Conservation (phyloP, 257 asterid genomes). For the Solanum gracilifrons region DNA sequence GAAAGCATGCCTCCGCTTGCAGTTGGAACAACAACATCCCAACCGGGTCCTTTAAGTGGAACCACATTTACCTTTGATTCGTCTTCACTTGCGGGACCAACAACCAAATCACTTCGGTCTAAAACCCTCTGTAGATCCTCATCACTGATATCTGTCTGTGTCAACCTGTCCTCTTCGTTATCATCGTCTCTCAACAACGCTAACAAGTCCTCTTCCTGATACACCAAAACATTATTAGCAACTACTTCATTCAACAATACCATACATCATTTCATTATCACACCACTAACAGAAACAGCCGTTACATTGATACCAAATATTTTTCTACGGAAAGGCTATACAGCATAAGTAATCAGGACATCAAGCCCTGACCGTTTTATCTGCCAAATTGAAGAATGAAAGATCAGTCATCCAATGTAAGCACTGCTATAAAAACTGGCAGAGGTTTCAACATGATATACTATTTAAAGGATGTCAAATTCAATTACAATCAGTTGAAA, state of each 20-base stretch:
- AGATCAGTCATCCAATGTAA: neutral
- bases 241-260: neutral
- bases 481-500: neutral
- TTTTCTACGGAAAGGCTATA: neutral
- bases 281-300: neutral
- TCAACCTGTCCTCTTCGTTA: constrained; percentile 55
- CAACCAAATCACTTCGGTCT: constrained; percentile 70
- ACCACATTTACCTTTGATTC: constrained; percentile 1
- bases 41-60: constrained; percentile 91
- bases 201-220: constrained; percentile 79
- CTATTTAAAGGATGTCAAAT: neutral
- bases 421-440: neutral
- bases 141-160: constrained; percentile 72
- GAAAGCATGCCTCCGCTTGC: constrained; percentile 80
- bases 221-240: neutral
- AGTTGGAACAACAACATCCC: constrained; percentile 91
- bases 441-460: neutral
- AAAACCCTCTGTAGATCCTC: constrained; percentile 69
- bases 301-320: neutral
- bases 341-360: neutral
- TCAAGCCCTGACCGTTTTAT: neutral
- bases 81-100: constrained; percentile 8
- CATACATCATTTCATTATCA: neutral
- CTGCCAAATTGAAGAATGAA: neutral
- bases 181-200: constrained; percentile 73